Conservation (phyloP, 2,329 filamentous ascomycete species). For the Claviceps pusilla region DNA sequence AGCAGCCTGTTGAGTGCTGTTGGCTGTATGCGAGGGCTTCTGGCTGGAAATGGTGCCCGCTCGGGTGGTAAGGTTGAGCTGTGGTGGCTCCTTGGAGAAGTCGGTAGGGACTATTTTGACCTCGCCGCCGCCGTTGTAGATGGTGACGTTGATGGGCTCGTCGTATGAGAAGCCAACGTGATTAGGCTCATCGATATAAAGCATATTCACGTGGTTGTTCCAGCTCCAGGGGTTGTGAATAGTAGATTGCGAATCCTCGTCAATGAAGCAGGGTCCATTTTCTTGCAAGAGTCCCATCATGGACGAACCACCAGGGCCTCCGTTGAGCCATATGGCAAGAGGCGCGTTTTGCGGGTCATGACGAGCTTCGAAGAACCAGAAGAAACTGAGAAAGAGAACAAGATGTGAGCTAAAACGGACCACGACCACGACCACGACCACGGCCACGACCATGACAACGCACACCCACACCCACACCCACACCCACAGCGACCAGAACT, state of each 20-base stretch:
- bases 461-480: too few species aligned
- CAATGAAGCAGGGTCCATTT: slow-evolving; percentile 36
- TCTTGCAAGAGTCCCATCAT: slow-evolving; percentile 51
- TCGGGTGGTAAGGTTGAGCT: slow-evolving; percentile 22
- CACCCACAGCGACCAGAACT: not conserved
- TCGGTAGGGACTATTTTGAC: slow-evolving; percentile 26
- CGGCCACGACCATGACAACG: not conserved
- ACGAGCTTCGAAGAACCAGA: slow-evolving; percentile 36
- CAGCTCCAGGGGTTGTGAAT: slow-evolving; percentile 46
- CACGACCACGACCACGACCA: not conserved
- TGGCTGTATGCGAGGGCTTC: slow-evolving; percentile 17
- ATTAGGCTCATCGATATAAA: slow-evolving; percentile 47
- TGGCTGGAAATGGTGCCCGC: slow-evolving; percentile 21
- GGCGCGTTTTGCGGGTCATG: slow-evolving; percentile 23
- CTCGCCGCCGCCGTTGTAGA: slow-evolving; percentile 31
- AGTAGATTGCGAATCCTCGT: slow-evolving; percentile 35
- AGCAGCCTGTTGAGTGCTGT: slow-evolving; percentile 40
- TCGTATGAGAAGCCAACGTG: slow-evolving; percentile 57
- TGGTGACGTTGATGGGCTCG: slow-evolving; percentile 44
- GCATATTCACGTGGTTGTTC: slow-evolving; percentile 38
- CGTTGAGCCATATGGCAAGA: slow-evolving; percentile 50
- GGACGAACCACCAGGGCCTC: slow-evolving; percentile 46
- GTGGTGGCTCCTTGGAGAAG: slow-evolving; percentile 22
- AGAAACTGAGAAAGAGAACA: slow-evolving; percentile 17
- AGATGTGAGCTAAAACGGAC: not conserved